Percentiles rank a stretch among this genome's conserved stretches.
phyloP scores from a whole-genome alignment of 371 early-diverging fungal genomes.

The Mortierella polycephala region DNA sequence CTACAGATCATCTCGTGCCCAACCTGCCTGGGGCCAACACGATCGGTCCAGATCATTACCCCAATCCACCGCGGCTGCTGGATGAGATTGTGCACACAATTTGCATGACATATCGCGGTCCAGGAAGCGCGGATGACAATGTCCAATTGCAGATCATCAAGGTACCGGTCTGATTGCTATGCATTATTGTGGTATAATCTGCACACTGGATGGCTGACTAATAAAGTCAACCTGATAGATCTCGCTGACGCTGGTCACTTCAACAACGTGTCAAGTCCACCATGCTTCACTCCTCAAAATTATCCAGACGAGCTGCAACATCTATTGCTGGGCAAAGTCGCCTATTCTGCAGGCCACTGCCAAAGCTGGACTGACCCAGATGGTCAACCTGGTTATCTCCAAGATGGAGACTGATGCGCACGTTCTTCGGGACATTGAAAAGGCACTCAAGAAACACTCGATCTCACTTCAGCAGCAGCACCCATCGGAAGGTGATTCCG shows the following conservation, averaged over 20 bases:
- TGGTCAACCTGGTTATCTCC: conserved; percentile 73
- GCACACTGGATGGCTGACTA: too few relatives aligned
- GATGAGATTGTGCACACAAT: conserved; percentile 60
- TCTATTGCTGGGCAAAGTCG: conserved; percentile 67
- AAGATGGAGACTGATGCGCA: conserved; percentile 60
- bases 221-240: too few relatives aligned
- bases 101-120: conserved; percentile 61
- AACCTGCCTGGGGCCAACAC: conserved; percentile 47
- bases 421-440: conserved; percentile 33
- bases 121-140: conserved; percentile 69
- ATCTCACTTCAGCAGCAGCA: conserved; percentile 18
- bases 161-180: conserved; percentile 53
- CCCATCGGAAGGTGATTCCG: conserved; percentile 5
- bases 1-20: conserved; percentile 49
- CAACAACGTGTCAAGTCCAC: conserved; percentile 54
- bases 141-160: conserved; percentile 78
- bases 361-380: conserved; percentile 75
- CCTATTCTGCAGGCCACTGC: conserved; percentile 72
- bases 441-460: conserved; percentile 28
- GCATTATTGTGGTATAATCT: too few relatives aligned
- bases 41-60: conserved; percentile 45
- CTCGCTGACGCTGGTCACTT: conserved; percentile 56
- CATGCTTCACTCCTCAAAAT: conserved; percentile 58
- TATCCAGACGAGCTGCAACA: conserved; percentile 67
- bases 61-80: conserved; percentile 51